phyloP scores from a whole-genome alignment of 2,329 filamentous ascomycete species.

The Xylariaceae sp. region DNA sequence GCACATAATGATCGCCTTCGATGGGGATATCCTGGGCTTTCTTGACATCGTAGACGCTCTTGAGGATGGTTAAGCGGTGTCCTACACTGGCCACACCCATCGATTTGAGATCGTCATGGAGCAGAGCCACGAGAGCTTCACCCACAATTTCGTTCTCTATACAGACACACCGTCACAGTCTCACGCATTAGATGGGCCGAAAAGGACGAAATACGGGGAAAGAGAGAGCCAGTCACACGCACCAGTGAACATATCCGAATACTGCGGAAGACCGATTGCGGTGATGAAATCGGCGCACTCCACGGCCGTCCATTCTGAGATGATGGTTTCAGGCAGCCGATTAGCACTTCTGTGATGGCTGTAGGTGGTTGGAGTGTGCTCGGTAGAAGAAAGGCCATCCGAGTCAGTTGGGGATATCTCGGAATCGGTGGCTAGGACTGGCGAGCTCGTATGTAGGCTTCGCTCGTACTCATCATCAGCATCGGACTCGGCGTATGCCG shows the following conservation, averaged over 20 bases:
- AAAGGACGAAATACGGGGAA: not conserved
- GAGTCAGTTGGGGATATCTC: conserved; percentile 68
- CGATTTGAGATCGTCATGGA: conserved; percentile 90
- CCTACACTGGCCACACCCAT: conserved; percentile 92
- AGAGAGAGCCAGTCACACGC: conserved; percentile 33
- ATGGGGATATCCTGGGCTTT: conserved; percentile 87
- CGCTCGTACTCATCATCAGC: conserved; percentile 81
- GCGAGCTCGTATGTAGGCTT: conserved; percentile 63
- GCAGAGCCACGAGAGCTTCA: conserved; percentile 81
- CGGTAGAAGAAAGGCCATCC: conserved; percentile 62
- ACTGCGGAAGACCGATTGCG: conserved; percentile 74
- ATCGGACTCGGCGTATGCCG: conserved; percentile 73
- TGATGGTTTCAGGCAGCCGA: conserved; percentile 67
- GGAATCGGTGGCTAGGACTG: conserved; percentile 60
- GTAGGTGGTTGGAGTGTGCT: conserved; percentile 78
- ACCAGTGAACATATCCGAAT: conserved; percentile 81
- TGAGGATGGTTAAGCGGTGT: conserved; percentile 89
- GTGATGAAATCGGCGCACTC: conserved; percentile 88
- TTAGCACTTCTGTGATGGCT: conserved; percentile 62
- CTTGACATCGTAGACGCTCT: conserved; percentile 95
- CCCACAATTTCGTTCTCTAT: conserved; percentile 91
- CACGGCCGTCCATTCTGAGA: conserved; percentile 76
- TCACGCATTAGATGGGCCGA: conserved; percentile 26
- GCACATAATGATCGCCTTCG: conserved; percentile 90
- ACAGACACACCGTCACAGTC: not conserved